Evolutionary conservation across 345 rosid species (phyloP), one percentile per base, ranked within the genome.

Genomic region (Noccaea caerulescens): DNA sequence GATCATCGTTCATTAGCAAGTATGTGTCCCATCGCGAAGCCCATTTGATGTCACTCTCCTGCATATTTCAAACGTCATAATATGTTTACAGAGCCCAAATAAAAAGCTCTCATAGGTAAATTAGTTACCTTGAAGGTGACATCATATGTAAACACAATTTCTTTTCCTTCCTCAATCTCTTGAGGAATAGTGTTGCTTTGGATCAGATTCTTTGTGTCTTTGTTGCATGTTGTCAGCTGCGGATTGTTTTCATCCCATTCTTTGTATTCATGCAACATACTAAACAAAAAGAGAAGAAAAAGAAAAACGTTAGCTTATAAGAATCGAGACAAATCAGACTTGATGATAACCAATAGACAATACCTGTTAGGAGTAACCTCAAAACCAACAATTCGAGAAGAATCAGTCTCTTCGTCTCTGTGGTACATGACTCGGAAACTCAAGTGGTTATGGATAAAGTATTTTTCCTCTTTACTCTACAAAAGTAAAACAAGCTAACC

Each of bases 21-120:
- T 92, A 89, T 7, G 94, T 93, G 81, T 93, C 97, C 98, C 98
- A 93, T 8, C 98, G 96, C 44, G 97, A 93, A 66, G 97, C 98
- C 98, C 98, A 93, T 82, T 93, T 93, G 73, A 90, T 87, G 1
- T 87, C 93, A 80, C 98, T 93, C 75, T 86, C 97, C 97, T 90
- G 64, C 54, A 43, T 37, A 60, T 64, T 62, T 13, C 73, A 58
- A 43, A 20, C 13, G 49, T 59, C 54, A 58, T 2, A 25, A 62
- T 4, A 30, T 16, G 37, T 58, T 23, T 59, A 10, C 18, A 16
- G 25, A 58, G 36, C 27, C 10, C 33, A 41, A 47, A 30, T 58
- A 39, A 59, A 13, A 8, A 64, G 12, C 39, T 10, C 39, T 45
- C 50, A 42, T 8, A 12, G 11, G 13, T 46, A 69, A 44, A 32